Percentiles rank a stretch among this genome's conserved stretches.
These are phyloP conservation scores for Omphalotus olearius DNA, from an alignment of 1,284 basidiomycete genomes.

Conservation along the genomic window DNA sequence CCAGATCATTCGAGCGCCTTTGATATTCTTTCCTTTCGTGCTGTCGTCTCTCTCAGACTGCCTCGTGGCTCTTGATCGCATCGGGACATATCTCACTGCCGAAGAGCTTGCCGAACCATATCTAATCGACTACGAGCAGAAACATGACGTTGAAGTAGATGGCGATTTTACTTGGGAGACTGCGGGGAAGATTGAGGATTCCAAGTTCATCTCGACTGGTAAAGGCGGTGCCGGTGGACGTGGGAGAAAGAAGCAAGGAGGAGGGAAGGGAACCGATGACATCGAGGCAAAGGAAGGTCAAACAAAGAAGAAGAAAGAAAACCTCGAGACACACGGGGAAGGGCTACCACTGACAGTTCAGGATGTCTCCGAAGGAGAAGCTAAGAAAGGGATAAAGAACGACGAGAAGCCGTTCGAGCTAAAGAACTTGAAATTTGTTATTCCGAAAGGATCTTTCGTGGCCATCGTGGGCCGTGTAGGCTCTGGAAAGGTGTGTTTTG, in stretches of 20 bases:
- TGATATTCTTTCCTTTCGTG: constrained; percentile 49
- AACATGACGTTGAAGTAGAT: constrained; percentile 51
- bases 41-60: constrained; percentile 53
- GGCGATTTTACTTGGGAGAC: constrained; percentile 73
- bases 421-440: constrained; percentile 48
- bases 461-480: constrained; percentile 74
- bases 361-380: constrained; percentile 15
- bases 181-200: constrained; percentile 28
- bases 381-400: constrained; percentile 20
- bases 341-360: constrained; percentile 22
- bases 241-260: constrained; percentile 18
- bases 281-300: constrained; percentile 9
- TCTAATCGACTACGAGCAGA: constrained; percentile 36
- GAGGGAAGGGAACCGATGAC: constrained; percentile 10
- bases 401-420: constrained; percentile 62
- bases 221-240: constrained; percentile 3
- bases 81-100: constrained; percentile 55
- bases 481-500: constrained; percentile 56
- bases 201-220: constrained; percentile 1
- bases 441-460: constrained; percentile 62
- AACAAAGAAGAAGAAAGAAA: constrained; percentile 16
- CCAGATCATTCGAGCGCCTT: constrained; percentile 53
- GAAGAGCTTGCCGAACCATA: constrained; percentile 61
- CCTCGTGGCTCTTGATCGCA: constrained; percentile 57
- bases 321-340: constrained; percentile 14